These are phyloP conservation scores for Saccharomyces pastorianus DNA, from an alignment of 1,139 yeast genomes.

Conservation along the genomic window DNA sequence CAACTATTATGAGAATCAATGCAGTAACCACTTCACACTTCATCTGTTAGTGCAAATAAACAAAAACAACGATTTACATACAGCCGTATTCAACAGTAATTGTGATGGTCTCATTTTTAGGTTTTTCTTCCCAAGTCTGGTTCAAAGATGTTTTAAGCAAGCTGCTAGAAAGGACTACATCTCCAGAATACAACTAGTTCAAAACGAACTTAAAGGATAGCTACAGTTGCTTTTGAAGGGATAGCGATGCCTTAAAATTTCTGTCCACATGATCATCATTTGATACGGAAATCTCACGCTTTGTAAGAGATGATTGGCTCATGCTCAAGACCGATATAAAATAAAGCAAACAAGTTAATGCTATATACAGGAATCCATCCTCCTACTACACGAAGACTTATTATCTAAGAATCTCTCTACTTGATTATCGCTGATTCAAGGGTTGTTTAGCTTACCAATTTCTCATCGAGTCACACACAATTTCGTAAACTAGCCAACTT, in stretches of 20 bases:
- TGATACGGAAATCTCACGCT: background rate
- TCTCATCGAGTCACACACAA: slow-evolving; percentile 32
- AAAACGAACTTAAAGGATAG: background rate
- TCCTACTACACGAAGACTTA: too few species aligned
- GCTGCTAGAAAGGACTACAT: too few species aligned
- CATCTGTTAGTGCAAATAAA: too few species aligned
- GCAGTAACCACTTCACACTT: too few species aligned
- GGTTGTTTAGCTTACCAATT: background rate
- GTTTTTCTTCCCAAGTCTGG: background rate
- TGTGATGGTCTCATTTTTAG: slow-evolving; percentile 31
- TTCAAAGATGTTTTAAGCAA: background rate
- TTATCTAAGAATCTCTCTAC: too few species aligned
- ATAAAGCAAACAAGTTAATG: slow-evolving; percentile 18
- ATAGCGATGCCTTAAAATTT: background rate
- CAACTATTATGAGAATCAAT: too few species aligned
- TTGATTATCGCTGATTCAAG: background rate
- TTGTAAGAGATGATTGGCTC: background rate
- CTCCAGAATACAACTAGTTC: background rate
- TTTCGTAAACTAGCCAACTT: slow-evolving; percentile 82
- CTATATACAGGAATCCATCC: background rate
- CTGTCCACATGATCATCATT: background rate
- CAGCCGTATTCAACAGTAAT: slow-evolving; percentile 40
- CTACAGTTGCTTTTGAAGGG: background rate
- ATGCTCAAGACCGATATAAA: slow-evolving; percentile 7
- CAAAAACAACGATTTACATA: slow-evolving; percentile 12